Evolutionary conservation across 257 asterid genomes (phyloP), one percentile per base, ranked within the genome.

Genomic region (Cruciata laevipes): DNA sequence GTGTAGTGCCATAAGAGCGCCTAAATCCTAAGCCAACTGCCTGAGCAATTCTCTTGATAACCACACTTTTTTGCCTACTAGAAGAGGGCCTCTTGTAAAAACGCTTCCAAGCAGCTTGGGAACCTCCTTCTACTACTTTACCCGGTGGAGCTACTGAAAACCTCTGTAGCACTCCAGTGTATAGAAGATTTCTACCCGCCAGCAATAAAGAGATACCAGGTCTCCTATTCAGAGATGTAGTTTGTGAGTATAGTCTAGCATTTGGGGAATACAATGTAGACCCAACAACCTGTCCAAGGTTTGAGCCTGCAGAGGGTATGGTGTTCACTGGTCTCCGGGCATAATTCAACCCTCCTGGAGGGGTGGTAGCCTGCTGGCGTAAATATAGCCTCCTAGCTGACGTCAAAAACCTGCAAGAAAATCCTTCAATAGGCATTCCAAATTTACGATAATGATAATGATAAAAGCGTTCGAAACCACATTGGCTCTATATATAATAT

Each of bases 21-120:
- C 74, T 81, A 74, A 90, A 75, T 0, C 90, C 89, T 79, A 93
- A 85, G 83, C 83, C 81, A 71, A 87, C 81, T 2, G 99, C 97
- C 81, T 85, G 99, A 59, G 95, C 94, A 65, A 83, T 73, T 83
- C 72, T 83, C 73, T 78, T 75, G 42, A 89, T 53, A 42, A 81
- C 81, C 44, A 62, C 61, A 75, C 27, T 58, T 69, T 82, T 75
- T 66, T 59, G 72, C 12, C 69, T 69, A 53, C 76, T 77, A 69
- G 56, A 67, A 57, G 58, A 61, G 9, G 85, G 66, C 20, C 59
- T 74, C 76, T 63, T 79, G 11, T 77, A 65, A 68, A 85, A 78
- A 75, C 81, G 77, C 79, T 83, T 85, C 94, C 86, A 91, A 75
- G 85, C 86, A 76, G 73, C 75, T 57, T 77, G 85, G 18, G 87